A percentile compares a stretch with the other conserved stretches of the same genome.
These are phyloP conservation scores for Phyllosticta capitalensis DNA, from an alignment of 2,329 filamentous ascomycete species.

Conservation along the genomic window DNA sequence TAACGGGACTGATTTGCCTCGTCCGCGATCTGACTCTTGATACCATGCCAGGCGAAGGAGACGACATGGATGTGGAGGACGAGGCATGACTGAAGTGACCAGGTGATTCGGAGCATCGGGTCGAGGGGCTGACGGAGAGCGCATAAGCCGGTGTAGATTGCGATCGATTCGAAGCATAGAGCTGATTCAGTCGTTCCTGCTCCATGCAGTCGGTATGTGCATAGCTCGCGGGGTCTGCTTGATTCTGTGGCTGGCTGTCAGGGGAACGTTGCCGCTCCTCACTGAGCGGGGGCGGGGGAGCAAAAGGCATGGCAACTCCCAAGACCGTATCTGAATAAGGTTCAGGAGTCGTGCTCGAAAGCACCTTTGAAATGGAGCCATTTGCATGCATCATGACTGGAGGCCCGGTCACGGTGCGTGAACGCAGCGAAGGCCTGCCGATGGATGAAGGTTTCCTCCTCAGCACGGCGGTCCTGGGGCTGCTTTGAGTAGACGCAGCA, in stretches of 20 bases:
- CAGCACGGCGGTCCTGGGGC: slow-evolving; percentile 34
- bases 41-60: slow-evolving; percentile 58
- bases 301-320: slow-evolving; percentile 31
- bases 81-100: slow-evolving; percentile 67
- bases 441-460: slow-evolving; percentile 37
- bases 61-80: slow-evolving; percentile 68
- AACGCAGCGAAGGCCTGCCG: slow-evolving; percentile 26
- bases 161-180: slow-evolving; percentile 57
- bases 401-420: slow-evolving; percentile 21
- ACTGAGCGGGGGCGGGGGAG: slow-evolving; percentile 18
- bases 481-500: slow-evolving; percentile 34
- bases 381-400: not conserved
- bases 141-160: slow-evolving; percentile 57
- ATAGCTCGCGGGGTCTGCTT: not conserved
- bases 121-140: slow-evolving; percentile 63
- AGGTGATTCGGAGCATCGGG: slow-evolving; percentile 64
- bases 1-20: slow-evolving; percentile 47
- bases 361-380: slow-evolving; percentile 20
- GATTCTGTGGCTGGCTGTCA: slow-evolving; percentile 15
- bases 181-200: slow-evolving; percentile 36
- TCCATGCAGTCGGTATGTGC: not conserved
- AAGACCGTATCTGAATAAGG: slow-evolving; percentile 34
- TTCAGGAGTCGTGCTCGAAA: slow-evolving; percentile 27
- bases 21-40: slow-evolving; percentile 32
- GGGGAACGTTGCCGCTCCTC: slow-evolving; percentile 16